These are phyloP conservation scores for Chalciporus sp. DNA, from an alignment of 1,284 basidiomycete genomes.

Conservation along the genomic window DNA sequence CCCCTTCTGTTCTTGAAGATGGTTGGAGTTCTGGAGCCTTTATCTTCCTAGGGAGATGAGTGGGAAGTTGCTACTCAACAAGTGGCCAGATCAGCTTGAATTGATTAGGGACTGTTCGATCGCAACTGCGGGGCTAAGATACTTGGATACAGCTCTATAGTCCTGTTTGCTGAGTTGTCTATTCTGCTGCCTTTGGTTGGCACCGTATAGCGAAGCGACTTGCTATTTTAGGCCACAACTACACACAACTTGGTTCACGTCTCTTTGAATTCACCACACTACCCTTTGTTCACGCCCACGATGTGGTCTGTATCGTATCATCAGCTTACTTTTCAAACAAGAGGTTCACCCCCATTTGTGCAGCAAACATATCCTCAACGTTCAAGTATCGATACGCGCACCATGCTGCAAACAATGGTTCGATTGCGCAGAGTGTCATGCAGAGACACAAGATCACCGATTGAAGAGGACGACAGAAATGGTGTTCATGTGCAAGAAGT, in stretches of 20 bases:
- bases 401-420: constrained; percentile 96
- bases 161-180: neutral
- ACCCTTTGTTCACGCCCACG: neutral
- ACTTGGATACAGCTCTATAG: neutral
- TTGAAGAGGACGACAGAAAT: constrained; percentile 86
- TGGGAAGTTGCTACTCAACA: too few species aligned
- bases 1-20: too few species aligned
- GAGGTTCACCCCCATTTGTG: constrained; percentile 5
- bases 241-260: neutral
- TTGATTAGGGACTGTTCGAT: too few species aligned
- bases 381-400: constrained; percentile 90
- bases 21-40: too few species aligned
- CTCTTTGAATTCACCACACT: neutral
- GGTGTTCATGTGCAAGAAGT: constrained; percentile 96
- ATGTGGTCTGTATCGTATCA: constrained; percentile 29
- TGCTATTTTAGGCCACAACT: neutral
- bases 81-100: too few species aligned
- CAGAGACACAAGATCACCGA: constrained; percentile 76
- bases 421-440: constrained; percentile 95
- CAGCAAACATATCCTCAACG: constrained; percentile 93
- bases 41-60: too few species aligned
- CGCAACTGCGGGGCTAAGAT: too few species aligned
- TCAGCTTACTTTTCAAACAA: neutral
- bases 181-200: too few species aligned
- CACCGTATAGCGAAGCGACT: neutral